These are phyloP conservation scores for Neonothopanus nambi DNA, from an alignment of 1,284 basidiomycete species.

Conservation along the genomic window DNA sequence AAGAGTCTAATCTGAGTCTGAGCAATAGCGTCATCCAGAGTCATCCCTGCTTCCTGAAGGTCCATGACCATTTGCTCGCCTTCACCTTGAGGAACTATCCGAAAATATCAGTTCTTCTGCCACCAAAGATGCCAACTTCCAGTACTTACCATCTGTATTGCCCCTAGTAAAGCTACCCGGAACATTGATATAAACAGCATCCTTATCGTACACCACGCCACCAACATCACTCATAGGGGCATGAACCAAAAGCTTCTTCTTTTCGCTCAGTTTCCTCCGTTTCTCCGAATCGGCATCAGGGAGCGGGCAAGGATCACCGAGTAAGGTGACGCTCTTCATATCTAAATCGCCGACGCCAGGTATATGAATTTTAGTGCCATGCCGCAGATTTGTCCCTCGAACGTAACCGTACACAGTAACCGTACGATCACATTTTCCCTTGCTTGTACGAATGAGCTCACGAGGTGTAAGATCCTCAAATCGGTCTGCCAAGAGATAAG, in stretches of 20 bases:
- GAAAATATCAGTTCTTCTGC: conserved; percentile 16
- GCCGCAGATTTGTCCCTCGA: conserved; percentile 85
- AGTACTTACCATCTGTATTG: conserved; percentile 53
- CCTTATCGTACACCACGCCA: conserved; percentile 97
- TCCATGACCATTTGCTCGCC: conserved; percentile 98
- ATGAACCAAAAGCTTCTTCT: conserved; percentile 90
- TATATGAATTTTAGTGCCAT: conserved; percentile 87
- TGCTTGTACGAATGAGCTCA: conserved; percentile 73
- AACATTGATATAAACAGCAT: conserved; percentile 97
- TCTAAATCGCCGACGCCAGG: conserved; percentile 91
- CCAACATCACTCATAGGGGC: conserved; percentile 99
- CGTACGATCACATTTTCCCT: conserved; percentile 88
- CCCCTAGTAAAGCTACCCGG: conserved; percentile 89
- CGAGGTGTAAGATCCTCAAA: conserved; percentile 94
- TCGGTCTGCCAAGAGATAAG: conserved; percentile 95
- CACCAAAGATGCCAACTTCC: not conserved
- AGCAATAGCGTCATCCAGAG: conserved; percentile 84
- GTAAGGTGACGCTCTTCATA: conserved; percentile 71
- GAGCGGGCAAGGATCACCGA: conserved; percentile 93
- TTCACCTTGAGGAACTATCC: conserved; percentile 75
- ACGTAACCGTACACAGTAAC: conserved; percentile 96
- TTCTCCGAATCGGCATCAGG: conserved; percentile 94
- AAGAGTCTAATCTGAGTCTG: conserved; percentile 87
- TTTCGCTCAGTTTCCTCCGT: conserved; percentile 90
- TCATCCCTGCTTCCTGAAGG: conserved; percentile 84